Evolutionary conservation across 768 basidiomycete species (phyloP).

Genomic region (Suillus americanus): DNA sequence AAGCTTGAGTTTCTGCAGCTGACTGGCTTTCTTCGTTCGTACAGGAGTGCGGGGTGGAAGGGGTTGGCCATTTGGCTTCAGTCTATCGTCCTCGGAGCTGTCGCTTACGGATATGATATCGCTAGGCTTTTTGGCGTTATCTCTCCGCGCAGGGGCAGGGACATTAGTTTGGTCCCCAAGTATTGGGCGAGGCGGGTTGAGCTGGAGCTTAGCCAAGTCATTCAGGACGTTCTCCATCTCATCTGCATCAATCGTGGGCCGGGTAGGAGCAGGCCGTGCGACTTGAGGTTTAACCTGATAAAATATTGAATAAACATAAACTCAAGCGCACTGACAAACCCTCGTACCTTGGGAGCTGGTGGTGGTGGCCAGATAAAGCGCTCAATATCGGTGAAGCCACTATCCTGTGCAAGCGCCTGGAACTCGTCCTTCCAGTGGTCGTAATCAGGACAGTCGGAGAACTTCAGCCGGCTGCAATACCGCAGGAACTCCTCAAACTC

Average conservation of each 20-base stretch:
- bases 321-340: not conserved
- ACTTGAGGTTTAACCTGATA: constrained; percentile 32
- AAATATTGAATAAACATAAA: constrained; percentile 3
- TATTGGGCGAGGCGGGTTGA: constrained; percentile 45
- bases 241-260: constrained; percentile 29
- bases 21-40: constrained; percentile 43
- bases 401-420: constrained; percentile 54
- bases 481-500: constrained; percentile 77
- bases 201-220: constrained; percentile 57
- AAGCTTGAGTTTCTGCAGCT: constrained; percentile 47
- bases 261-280: constrained; percentile 21
- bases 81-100: constrained; percentile 33
- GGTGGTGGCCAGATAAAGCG: constrained; percentile 75
- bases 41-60: constrained; percentile 30
- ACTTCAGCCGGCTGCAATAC: constrained; percentile 69
- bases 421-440: constrained; percentile 65
- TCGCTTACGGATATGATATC: constrained; percentile 47
- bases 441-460: constrained; percentile 71
- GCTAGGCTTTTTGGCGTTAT: constrained; percentile 21
- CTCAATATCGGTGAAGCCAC: constrained; percentile 57
- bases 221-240: constrained; percentile 58
- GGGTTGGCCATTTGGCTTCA: constrained; percentile 15
- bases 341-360: constrained; percentile 30
- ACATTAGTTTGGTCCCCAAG: constrained; percentile 54
- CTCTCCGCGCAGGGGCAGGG: constrained; percentile 34